These are phyloP conservation scores for Chlamydomonas asymmetrica DNA, from an alignment of 139 green algal genomes.

Conservation along the genomic window DNA sequence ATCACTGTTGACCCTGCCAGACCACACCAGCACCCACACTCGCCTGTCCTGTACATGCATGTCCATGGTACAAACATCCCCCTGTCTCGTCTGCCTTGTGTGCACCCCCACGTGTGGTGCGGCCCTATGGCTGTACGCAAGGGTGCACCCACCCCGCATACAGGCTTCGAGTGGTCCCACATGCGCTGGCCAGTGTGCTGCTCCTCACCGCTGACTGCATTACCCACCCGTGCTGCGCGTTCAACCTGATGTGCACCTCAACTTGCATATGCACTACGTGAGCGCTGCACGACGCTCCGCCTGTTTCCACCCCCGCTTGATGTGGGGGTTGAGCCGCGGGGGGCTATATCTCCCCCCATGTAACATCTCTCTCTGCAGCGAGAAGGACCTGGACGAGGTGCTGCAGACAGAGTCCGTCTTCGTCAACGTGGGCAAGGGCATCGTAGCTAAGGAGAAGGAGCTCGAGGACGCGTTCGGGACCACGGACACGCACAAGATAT, in stretches of 20 bases:
- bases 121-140: no score
- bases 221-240: neutral
- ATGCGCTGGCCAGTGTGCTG: no score
- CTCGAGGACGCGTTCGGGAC: slow-evolving; percentile 90
- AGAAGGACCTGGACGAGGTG: slow-evolving; percentile 98
- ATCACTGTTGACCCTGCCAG: no score
- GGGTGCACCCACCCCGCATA: no score
- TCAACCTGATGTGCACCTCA: neutral
- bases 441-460: slow-evolving; percentile 90
- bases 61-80: neutral
- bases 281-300: no score
- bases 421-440: slow-evolving; percentile 93
- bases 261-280: no score
- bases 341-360: slow-evolving; percentile 1
- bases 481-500: slow-evolving; percentile 81
- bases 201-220: neutral
- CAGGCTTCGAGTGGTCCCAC: no score
- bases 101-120: no score
- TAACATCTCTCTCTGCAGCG: slow-evolving; percentile 56
- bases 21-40: no score
- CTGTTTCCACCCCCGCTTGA: no score
- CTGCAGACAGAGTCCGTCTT: slow-evolving; percentile 95
- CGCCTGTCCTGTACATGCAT: no score
- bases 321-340: neutral
- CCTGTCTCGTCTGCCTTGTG: neutral